Evolutionary conservation across 495 filamentous ascomycete species (phyloP).

Genomic region (Penicillium atrosanguineum): DNA sequence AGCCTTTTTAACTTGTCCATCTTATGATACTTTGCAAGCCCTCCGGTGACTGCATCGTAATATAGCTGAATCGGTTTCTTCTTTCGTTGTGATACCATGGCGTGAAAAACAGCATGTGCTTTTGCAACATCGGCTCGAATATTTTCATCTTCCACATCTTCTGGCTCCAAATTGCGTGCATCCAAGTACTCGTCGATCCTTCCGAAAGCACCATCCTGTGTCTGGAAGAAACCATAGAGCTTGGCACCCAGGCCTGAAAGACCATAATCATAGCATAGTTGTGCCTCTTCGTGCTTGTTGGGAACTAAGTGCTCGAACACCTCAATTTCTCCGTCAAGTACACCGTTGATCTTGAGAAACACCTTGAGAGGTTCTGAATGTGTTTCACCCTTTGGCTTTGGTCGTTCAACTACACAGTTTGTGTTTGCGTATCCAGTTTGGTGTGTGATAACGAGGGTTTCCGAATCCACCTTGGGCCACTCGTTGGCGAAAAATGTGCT

Average conservation of each 20-base stretch:
- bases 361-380: conserved; percentile 21
- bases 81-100: conserved; percentile 14
- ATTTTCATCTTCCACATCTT: conserved; percentile 27
- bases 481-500: conserved; percentile 23
- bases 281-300: conserved; percentile 27
- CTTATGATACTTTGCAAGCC: conserved; percentile 19
- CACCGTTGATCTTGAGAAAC: conserved; percentile 28
- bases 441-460: conserved; percentile 18
- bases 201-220: conserved; percentile 26
- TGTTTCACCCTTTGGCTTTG: conserved; percentile 5
- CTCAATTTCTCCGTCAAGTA: conserved; percentile 12
- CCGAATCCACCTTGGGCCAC: conserved; percentile 27
- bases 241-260: conserved; percentile 26
- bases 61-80: conserved; percentile 19
- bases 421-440: conserved; percentile 22
- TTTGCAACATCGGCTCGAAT: conserved; percentile 30
- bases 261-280: conserved; percentile 25
- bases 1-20: conserved; percentile 28
- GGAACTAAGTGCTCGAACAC: conserved; percentile 26
- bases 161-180: conserved; percentile 25
- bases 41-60: conserved; percentile 18
- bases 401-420: conserved; percentile 26
- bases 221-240: conserved; percentile 28
- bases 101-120: conserved; percentile 23
- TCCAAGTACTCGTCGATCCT: conserved; percentile 31